Base-by-base conservation (phyloP, 2,329 filamentous ascomycete species). In the Lasiodiplodia sp. region DNA sequence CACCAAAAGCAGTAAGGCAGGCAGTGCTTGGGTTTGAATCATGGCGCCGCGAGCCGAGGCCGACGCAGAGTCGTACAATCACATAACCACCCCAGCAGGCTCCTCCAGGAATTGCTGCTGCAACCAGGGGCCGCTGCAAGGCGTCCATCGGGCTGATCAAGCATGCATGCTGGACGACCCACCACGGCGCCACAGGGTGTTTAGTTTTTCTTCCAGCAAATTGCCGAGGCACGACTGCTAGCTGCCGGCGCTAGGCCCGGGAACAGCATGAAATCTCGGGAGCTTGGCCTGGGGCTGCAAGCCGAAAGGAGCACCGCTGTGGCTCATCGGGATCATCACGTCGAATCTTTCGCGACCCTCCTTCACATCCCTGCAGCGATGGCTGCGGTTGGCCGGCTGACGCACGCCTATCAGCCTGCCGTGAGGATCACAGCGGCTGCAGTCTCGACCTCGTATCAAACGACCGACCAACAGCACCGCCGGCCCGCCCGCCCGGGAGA, bases 361-460 rank as follows among this genome's bases (percentile, higher is more conserved):
- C 21, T 31, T 14, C 37, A 4, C 44, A 25, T 60, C 37, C 23
- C 21, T 23, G 38, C 16, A 38, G n/a, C 38, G 16, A 31, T 44
- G 57, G 56, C 56, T n/a, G 37, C 38, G 23, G 37, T 34, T 37
- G 25, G 25, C 23, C 25, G 16, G 58, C 40, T 51, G 58, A 63
- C 58, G 44, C 58, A 63, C 58, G 25, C 44, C 40, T 63, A 51
- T 51, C 44, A 21, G 40, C 40, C 58, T 1, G 58, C 40, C 23
- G 38, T 23, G 47, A 25, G 37, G 14, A 62, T 25, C 16, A 49
- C 23, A 25, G 60, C n/a, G 44, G 60, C 31, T 64, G 47, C 60
- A 53, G 47, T 31, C 31, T 21, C 58, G 12, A n/a, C 37, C 40
- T 64, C 60, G 60, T 64, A 52, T 52, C 60, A 47, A 40, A 47